Evolutionary conservation across 2,329 filamentous ascomycete species (phyloP), one percentile per base, ranked within the genome.

Genomic region (Xylaria sp.): DNA sequence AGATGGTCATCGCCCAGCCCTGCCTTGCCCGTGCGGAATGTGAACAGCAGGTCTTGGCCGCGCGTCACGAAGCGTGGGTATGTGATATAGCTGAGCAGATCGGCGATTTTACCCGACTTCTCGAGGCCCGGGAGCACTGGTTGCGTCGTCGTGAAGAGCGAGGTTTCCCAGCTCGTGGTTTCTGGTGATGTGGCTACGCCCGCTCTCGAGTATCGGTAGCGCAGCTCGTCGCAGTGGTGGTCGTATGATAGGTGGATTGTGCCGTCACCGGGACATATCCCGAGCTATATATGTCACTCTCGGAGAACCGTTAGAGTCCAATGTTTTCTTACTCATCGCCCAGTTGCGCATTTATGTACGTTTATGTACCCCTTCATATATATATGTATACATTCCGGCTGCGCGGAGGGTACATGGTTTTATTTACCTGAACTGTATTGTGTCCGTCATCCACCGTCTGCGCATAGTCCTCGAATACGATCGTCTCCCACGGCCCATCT

Each of bases 161-260:
- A 65, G 1, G 79, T 41, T 0, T 66, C 69, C 82, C 82, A 82
- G 0, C 56, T 25, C 67, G 78, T 78, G 0, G 70, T 63, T 2
- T 73, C 67, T 1, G 82, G 82, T 9, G 75, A 61, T 5, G 72
- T 74, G 5, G 82, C 80, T 7, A 82, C 67, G 28, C 74, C 72
- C 25, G 74, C 73, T 41, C 68, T 60, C 0, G 82, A 83, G 68
- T 79, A 71, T 15, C 82, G 80, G 73, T 83, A 83, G 49, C 79
- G 76, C 39, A 84, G 67, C 31, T 76, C 79, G 67, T 83, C 82
- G 68, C 81, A 83, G 69, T 86, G 84, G 69, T 86, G 85, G 64
- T 87, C 85, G 70, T 85, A 86, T 8, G 83, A 84, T 3, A 87
- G 74, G 68, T 86, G 85, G 28, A 87, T 85, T n/a, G 82, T 86